Percentiles rank a stretch among this genome's conserved stretches.
phyloP scores from a whole-genome alignment of 129 eudicot species.

The Dittrichia graveolens region DNA sequence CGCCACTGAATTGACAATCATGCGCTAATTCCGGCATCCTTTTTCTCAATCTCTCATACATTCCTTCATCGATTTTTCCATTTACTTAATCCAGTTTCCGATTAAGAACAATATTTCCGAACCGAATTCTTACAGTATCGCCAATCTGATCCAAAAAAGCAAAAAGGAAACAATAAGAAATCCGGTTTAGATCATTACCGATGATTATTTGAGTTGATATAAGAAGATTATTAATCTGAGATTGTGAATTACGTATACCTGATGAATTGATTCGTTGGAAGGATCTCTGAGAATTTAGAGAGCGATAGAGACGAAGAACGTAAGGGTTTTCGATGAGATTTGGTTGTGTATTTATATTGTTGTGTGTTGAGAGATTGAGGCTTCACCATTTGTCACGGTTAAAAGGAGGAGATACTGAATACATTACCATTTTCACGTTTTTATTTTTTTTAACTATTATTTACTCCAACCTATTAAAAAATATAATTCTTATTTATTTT shows the following conservation, averaged over 20 bases:
- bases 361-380: constrained; percentile 32
- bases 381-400: constrained; percentile 42
- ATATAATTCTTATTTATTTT: background rate
- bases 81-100: constrained; percentile 26
- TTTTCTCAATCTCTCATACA: constrained; percentile 37
- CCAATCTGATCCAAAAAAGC: constrained; percentile 30
- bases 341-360: constrained; percentile 40
- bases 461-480: background rate
- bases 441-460: constrained; percentile 1
- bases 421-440: constrained; percentile 25
- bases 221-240: constrained; percentile 10
- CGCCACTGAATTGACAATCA: constrained; percentile 42
- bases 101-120: constrained; percentile 5
- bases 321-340: constrained; percentile 54
- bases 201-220: constrained; percentile 26
- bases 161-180: background rate
- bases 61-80: constrained; percentile 21
- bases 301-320: constrained; percentile 46
- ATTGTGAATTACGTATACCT: constrained; percentile 27
- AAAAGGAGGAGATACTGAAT: constrained; percentile 38
- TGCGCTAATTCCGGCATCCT: constrained; percentile 77
- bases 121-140: constrained; percentile 27
- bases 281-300: constrained; percentile 45
- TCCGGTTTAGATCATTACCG: constrained; percentile 23
- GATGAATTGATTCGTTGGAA: constrained; percentile 16